phyloP scores from a whole-genome alignment of 2,329 filamentous ascomycete species.

The Juglanconis sp. region DNA sequence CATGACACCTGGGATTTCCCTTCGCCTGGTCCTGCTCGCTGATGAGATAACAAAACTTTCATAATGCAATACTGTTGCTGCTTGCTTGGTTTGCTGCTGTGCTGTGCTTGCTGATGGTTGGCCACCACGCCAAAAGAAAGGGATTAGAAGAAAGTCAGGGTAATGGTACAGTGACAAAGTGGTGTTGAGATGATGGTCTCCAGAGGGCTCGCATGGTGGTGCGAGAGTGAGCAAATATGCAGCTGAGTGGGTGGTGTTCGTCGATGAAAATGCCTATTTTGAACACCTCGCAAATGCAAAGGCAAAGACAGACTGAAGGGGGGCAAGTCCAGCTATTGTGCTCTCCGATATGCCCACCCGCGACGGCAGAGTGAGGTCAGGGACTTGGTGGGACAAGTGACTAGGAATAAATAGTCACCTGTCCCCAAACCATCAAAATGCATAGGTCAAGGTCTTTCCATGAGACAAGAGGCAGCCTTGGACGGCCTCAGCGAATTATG shows the following conservation, averaged over 20 bases:
- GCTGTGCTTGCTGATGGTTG: not conserved
- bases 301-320: not conserved
- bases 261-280: not conserved
- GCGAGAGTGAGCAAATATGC: not conserved
- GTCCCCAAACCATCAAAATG: not conserved
- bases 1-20: not conserved
- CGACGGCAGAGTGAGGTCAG: no score
- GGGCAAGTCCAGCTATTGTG: no score
- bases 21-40: not conserved
- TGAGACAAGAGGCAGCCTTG: not conserved
- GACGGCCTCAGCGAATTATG: slow-evolving; percentile 62
- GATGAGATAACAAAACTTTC: not conserved
- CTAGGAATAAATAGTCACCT: no score
- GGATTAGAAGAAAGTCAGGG: not conserved
- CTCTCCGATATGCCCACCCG: no score
- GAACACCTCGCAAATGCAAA: not conserved
- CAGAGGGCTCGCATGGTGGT: not conserved
- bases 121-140: not conserved
- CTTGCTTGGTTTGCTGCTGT: slow-evolving; percentile 1
- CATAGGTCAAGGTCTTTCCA: not conserved
- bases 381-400: no score
- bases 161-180: slow-evolving; percentile 4
- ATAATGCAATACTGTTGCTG: slow-evolving; percentile 3
- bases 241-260: not conserved
- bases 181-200: not conserved